These are phyloP conservation scores for Cornus florida DNA, from an alignment of 148 eudicot species.

Conservation along the genomic window DNA sequence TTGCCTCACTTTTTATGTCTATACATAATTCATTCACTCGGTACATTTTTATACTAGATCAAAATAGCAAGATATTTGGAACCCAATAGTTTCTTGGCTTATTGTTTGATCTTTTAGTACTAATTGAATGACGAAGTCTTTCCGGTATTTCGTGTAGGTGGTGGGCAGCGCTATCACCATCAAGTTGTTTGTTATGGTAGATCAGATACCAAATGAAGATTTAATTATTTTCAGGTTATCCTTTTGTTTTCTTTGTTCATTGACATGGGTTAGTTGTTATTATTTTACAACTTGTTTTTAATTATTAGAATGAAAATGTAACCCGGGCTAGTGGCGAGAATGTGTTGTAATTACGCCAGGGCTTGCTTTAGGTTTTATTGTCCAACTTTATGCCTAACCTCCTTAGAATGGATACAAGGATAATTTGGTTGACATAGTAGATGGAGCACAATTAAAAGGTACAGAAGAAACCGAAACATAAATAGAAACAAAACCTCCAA, in stretches of 20 bases:
- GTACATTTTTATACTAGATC: no score
- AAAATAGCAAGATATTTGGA: not conserved
- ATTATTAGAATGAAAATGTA: constrained; percentile 8
- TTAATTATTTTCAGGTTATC: constrained; percentile 4
- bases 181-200: constrained; percentile 15
- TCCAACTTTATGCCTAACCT: constrained; percentile 4
- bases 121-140: not conserved
- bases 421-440: not conserved
- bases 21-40: no score
- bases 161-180: constrained; percentile 14
- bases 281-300: constrained; percentile 10
- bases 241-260: constrained; percentile 18
- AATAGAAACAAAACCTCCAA: no score
- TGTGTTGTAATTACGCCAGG: constrained; percentile 34
- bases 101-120: not conserved
- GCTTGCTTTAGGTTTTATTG: constrained; percentile 23
- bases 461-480: no score
- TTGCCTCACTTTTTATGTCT: no score
- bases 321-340: constrained; percentile 17
- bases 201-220: constrained; percentile 16
- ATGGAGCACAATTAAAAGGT: no score
- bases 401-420: constrained; percentile 2
- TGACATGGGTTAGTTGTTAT: constrained; percentile 23
- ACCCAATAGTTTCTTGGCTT: not conserved
- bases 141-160: constrained; percentile 25